Evolutionary conservation across 2,329 filamentous ascomycete species (phyloP), one percentile per base, ranked within the genome.

Genomic region (Amauroascus niger): DNA sequence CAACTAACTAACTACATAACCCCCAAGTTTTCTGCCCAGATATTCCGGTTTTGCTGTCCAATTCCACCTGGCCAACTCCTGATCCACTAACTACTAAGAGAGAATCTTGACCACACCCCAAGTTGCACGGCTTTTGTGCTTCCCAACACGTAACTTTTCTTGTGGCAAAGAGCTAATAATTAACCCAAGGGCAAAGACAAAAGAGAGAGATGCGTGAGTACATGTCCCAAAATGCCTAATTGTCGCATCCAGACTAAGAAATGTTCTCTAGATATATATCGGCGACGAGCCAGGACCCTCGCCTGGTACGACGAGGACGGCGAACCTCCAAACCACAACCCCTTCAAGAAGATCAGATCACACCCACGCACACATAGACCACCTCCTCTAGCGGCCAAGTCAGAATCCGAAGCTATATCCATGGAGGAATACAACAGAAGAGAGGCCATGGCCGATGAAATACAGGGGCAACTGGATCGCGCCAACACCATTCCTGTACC

Each of bases 281-380:
- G 68, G 44, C 63, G 66, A 35, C 60, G 65, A 56, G 70, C 70
- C 53, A 66, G 64, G 32, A 63, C 63, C 16, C 61, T 68, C 49
- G 70, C 71, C 40, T 73, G 71, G 71, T 72, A 71, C 55, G 68
- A 70, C 53, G 60, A 66, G 13, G 67, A 71, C 32, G 69, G 64
- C 52, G 65, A 70, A 52, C 60, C 62, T 5, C 60, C 67, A 6
- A 66, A 60, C 4, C 64, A 65, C 51, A 74, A 74, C 50, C 71
- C 71, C 14, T 73, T 72, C 57, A 69, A 69, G 49, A 72, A 71
- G 52, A 65, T 69, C 57, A 64, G 64, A 37, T 48, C 60, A 32
- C 63, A 61, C 24, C 62, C 61, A 13, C 62, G 56, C 18, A 18
- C n/a, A 6, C 33, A 13, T 8, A 33, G 45, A 30, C 28, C 20